Percentiles rank a stretch among this genome's conserved stretches.
These are phyloP conservation scores for Fusarium lyarnte DNA, from an alignment of 2,329 filamentous ascomycete species.

Conservation along the genomic window DNA sequence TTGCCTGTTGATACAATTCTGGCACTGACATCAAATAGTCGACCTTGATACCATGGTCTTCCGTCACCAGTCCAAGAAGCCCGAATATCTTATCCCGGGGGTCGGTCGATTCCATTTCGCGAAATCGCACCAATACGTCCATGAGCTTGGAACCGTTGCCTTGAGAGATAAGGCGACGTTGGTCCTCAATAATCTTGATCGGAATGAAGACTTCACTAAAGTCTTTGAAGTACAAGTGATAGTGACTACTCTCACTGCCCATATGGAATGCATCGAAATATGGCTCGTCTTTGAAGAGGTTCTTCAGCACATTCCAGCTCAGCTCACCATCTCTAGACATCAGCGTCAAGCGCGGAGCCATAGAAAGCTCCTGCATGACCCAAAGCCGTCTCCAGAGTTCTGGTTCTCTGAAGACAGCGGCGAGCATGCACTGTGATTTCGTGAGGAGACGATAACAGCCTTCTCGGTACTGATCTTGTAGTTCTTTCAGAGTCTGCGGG, in stretches of 20 bases:
- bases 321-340: slow-evolving; percentile 6
- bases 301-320: neutral
- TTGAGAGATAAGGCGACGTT: neutral
- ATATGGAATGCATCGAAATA: slow-evolving; percentile 25
- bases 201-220: neutral
- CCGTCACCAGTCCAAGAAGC: slow-evolving; percentile 5
- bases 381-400: slow-evolving; percentile 9
- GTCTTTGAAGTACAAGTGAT: accelerated
- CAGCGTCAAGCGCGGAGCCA: neutral
- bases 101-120: neutral
- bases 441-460: accelerated
- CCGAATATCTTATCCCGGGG: slow-evolving; percentile 17
- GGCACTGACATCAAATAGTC: slow-evolving; percentile 5
- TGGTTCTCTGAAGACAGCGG: neutral
- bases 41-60: slow-evolving; percentile 10
- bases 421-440: accelerated
- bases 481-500: neutral
- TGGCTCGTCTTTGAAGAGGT: slow-evolving; percentile 11
- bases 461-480: neutral
- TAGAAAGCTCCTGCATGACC: slow-evolving; percentile 28
- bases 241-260: neutral
- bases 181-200: slow-evolving; percentile 19
- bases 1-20: neutral
- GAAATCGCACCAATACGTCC: slow-evolving; percentile 13
- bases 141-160: neutral